Percentiles rank a stretch among this genome's conserved stretches.
Conservation (phyloP, 257 asterid species). For the Solanum piurae region DNA sequence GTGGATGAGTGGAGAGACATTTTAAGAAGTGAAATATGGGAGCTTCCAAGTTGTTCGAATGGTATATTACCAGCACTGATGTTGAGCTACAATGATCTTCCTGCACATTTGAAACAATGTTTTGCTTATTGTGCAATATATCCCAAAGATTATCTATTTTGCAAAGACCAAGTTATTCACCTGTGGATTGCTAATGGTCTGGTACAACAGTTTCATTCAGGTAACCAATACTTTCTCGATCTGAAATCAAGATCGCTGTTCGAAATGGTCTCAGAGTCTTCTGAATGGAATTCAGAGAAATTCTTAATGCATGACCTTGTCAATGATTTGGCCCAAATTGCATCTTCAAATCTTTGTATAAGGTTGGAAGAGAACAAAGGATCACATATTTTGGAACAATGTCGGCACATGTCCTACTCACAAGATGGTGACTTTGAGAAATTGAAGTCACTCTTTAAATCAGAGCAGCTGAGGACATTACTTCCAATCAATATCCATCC, state of each 20-base stretch:
- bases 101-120: constrained; percentile 5
- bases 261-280: neutral
- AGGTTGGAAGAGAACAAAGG: neutral
- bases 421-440: neutral
- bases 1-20: accelerated
- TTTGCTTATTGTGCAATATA: constrained; percentile 15
- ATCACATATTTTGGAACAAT: neutral
- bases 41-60: neutral
- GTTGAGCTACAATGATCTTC: constrained; percentile 17
- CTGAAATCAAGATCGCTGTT: neutral
- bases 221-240: neutral
- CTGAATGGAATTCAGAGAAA: neutral
- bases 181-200: constrained; percentile 9
- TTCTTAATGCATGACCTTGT: constrained; percentile 4
- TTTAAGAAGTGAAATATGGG: constrained; percentile 14
- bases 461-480: neutral
- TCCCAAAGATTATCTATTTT: constrained; percentile 12
- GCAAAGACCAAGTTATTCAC: neutral
- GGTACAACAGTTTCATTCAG: neutral
- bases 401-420: neutral
- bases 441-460: neutral
- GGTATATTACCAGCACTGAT: neutral
- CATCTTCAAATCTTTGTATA: neutral
- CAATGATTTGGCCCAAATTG: neutral
- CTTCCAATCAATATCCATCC: neutral